These are phyloP conservation scores for Fallopia convolvulus DNA, from an alignment of 148 eudicot genomes.

Conservation along the genomic window DNA sequence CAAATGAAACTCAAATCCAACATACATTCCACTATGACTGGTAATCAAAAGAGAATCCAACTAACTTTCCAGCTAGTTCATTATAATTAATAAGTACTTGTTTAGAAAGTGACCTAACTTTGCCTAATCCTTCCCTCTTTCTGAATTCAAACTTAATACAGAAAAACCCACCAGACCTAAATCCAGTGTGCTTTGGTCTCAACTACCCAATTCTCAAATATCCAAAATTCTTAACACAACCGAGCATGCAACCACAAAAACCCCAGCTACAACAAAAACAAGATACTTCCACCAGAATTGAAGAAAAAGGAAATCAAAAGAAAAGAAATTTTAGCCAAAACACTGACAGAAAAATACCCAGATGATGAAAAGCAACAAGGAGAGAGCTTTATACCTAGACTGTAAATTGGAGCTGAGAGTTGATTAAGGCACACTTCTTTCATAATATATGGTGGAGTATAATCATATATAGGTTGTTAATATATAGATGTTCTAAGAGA, in stretches of 20 bases:
- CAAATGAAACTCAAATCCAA: not conserved
- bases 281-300: not conserved
- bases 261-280: not conserved
- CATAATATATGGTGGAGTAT: no score
- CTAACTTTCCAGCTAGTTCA: not conserved
- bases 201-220: not conserved
- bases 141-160: not conserved
- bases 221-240: not conserved
- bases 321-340: not conserved
- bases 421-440: not conserved
- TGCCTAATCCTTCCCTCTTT: not conserved
- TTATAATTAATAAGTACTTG: not conserved
- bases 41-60: not conserved
- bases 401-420: not conserved
- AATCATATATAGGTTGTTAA: no score
- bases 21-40: not conserved
- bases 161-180: not conserved
- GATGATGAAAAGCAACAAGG: not conserved
- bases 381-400: not conserved
- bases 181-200: no score
- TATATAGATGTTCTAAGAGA: no score
- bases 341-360: not conserved
- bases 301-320: not conserved
- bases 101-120: not conserved
- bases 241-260: slow-evolving; percentile 6